A percentile compares a stretch with the other conserved stretches of the same genome.
These are phyloP conservation scores for Trichoderma polysporum DNA, from an alignment of 2,329 filamentous ascomycete genomes.

Conservation along the genomic window DNA sequence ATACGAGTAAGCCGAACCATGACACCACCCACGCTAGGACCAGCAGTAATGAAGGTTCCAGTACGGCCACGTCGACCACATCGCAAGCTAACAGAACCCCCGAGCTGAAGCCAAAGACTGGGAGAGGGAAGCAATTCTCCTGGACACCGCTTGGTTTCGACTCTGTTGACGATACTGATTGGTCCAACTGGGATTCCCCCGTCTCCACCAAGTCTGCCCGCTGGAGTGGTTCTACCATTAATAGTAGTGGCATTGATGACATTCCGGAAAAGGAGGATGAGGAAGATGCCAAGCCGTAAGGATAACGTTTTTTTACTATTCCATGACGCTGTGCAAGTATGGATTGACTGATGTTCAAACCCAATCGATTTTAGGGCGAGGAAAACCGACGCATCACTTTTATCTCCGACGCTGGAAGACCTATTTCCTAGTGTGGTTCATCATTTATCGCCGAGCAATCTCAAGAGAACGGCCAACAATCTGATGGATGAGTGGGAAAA, in stretches of 20 bases:
- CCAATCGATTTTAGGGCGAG: conserved; percentile 9
- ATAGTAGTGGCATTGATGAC: conserved; percentile 42
- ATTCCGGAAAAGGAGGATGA: conserved; percentile 51
- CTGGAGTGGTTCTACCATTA: conserved; percentile 63
- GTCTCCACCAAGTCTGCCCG: conserved; percentile 56
- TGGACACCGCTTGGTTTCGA: conserved; percentile 60
- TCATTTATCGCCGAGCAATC: conserved; percentile 69
- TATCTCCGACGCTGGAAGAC: conserved; percentile 51
- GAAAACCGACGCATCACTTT: conserved; percentile 31
- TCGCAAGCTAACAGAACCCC: conserved; percentile 34
- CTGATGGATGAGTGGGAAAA: conserved; percentile 92
- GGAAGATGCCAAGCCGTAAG: conserved; percentile 49
- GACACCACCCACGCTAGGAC: conserved; percentile 43
- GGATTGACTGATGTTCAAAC: background rate
- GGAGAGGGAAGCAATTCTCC: conserved; percentile 55
- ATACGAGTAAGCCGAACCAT: conserved; percentile 27
- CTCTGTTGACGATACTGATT: conserved; percentile 60
- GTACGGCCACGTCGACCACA: conserved; percentile 34
- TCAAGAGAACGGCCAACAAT: conserved; percentile 79
- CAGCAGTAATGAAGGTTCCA: conserved; percentile 43
- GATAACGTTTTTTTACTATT: conserved; percentile 26
- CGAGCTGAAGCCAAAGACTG: conserved; percentile 38
- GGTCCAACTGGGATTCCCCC: conserved; percentile 63
- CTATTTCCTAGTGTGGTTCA: conserved; percentile 69
- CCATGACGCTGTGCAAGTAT: background rate